Conservation (phyloP, 169 alveolate genomes). For the Plasmodium reichenowi region DNA sequence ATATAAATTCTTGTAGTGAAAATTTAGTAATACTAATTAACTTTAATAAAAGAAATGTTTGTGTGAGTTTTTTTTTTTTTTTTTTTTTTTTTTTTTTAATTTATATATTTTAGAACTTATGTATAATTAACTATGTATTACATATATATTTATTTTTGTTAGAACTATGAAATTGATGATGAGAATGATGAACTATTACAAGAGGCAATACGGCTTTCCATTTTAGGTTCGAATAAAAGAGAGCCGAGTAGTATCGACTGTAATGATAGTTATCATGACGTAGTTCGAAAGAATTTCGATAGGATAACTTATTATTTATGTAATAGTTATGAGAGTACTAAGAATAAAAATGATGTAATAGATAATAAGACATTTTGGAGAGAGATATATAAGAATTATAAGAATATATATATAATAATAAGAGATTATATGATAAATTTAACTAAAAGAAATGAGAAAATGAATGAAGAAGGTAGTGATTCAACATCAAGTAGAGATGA, state of each 20-base stretch:
- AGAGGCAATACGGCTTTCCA: slow-evolving; percentile 68
- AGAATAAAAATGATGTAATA: slow-evolving; percentile 49
- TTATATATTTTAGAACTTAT: no score
- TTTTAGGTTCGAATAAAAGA: slow-evolving; percentile 30
- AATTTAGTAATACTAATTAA: no score
- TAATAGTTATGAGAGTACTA: slow-evolving; percentile 56
- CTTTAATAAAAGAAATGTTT: no score
- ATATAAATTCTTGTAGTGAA: no score
- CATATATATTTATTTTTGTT: not conserved
- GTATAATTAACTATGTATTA: no score
- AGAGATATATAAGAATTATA: slow-evolving; percentile 71
- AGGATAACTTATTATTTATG: slow-evolving; percentile 59
- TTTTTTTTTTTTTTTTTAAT: no score
- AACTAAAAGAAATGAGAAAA: slow-evolving; percentile 63
- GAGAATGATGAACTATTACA: slow-evolving; percentile 73
- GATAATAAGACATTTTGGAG: slow-evolving; percentile 73
- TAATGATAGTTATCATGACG: slow-evolving; percentile 34
- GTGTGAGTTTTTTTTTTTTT: no score
- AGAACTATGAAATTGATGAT: slow-evolving; percentile 46
- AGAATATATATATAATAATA: slow-evolving; percentile 51
- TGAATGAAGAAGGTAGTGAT: slow-evolving; percentile 44
- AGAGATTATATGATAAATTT: slow-evolving; percentile 54
- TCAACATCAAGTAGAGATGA: slow-evolving; percentile 41
- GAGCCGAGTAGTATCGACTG: slow-evolving; percentile 1
- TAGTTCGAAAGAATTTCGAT: slow-evolving; percentile 44